Base-by-base conservation (phyloP, 495 filamentous ascomycete genomes). In the Lentithecium fluviatile region DNA sequence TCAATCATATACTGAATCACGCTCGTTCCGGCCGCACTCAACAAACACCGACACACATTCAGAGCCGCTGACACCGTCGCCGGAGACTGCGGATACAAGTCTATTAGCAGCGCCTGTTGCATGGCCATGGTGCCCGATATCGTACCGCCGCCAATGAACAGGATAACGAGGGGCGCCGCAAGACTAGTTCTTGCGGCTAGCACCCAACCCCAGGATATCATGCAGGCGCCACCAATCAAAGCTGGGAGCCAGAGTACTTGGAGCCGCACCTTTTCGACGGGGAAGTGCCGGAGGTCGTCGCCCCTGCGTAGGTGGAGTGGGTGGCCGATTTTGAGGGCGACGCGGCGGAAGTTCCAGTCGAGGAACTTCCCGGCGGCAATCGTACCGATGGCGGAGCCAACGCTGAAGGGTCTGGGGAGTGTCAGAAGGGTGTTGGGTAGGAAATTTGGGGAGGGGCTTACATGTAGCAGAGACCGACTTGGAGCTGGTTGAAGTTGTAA, bases 21-120 rank as follows among this genome's bases (percentile, higher is more conserved):
- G 1, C 84, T 88, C 19, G 84, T 85, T 0, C 82, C 82, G 0
- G 76, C 87, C 1, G 87, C 88, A 1, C 88, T 87, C 4, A 90
- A 71, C 38, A 87, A 62, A 67, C 86, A 90, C 10, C 88, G 74
- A 0, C 81, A 80, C 6, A 92, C 71, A 64, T 91, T 90, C 58
- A 85, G 88, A 6, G 85, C 83, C 1, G 88, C 88, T 1, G 86
- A 85, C 0, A 85, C 85, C 0, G 87, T 82, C 0, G 82, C 80
- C 0, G 87, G 84, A 17, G 76, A 78, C 0, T 72, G 77, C 0
- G 83, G 82, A 58, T 85, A 84, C 1, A 90, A 73, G 64, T 91
- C 88, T 0, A 89, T 78, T 17, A 90, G 68, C 60, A 91, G 72
- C 0, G 82, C 82, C 56, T 76, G 65, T 62, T 72, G 59, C 7